Conservation (phyloP, 768 basidiomycete genomes). For the Termitomyces sp. region DNA sequence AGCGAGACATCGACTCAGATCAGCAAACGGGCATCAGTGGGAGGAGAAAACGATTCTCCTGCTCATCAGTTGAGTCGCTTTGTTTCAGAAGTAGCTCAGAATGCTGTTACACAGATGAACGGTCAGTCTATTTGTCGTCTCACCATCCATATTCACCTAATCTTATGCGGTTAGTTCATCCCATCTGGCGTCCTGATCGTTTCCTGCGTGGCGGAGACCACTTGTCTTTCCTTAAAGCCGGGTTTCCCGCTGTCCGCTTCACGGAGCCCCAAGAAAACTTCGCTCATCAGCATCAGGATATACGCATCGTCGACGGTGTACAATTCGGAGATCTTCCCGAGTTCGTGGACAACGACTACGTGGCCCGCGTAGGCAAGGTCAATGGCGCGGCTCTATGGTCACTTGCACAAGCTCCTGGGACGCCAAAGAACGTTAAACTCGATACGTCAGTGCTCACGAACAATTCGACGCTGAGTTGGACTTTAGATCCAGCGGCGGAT, state of each 20-base stretch:
- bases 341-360: constrained; percentile 54
- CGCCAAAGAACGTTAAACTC: constrained; percentile 43
- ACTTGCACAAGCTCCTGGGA: constrained; percentile 52
- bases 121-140: constrained; percentile 27
- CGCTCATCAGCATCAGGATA: constrained; percentile 56
- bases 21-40: constrained; percentile 32
- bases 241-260: constrained; percentile 53
- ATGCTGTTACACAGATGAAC: constrained; percentile 44
- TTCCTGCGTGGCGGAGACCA: constrained; percentile 58
- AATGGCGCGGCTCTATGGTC: constrained; percentile 54
- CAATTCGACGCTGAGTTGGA: constrained; percentile 52
- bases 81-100: constrained; percentile 47
- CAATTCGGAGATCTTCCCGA: constrained; percentile 55
- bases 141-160: not conserved
- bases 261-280: constrained; percentile 57
- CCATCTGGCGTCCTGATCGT: constrained; percentile 49
- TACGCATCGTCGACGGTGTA: constrained; percentile 44
- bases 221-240: constrained; percentile 42
- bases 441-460: constrained; percentile 48
- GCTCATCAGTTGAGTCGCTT: constrained; percentile 50
- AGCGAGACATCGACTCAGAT: constrained; percentile 36
- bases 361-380: constrained; percentile 44
- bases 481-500: constrained; percentile 31
- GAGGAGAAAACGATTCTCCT: constrained; percentile 53
- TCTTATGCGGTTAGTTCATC: constrained; percentile 32